phyloP scores from a whole-genome alignment of 768 basidiomycete species.

The Tulasnella sp. region DNA sequence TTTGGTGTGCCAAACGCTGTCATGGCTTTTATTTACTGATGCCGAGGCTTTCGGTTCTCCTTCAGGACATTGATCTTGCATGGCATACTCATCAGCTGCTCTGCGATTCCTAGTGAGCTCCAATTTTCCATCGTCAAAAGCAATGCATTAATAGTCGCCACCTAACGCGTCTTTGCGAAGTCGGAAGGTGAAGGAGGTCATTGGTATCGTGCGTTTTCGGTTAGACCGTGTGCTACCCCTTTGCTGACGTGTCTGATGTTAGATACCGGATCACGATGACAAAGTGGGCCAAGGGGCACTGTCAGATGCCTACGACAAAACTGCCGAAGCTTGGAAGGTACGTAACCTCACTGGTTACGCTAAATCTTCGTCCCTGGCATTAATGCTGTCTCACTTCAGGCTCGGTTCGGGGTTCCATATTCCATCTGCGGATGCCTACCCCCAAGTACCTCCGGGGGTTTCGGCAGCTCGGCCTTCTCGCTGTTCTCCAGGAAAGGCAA shows the following conservation, averaged over 20 bases:
- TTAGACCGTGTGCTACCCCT: too few relatives aligned
- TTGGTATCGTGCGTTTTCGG: neutral
- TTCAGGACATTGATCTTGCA: conserved; percentile 28
- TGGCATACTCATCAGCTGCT: conserved; percentile 31
- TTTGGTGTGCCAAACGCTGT: neutral
- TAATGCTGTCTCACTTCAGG: conserved; percentile 29
- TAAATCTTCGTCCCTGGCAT: neutral
- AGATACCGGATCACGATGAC: conserved; percentile 43
- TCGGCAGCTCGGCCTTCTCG: neutral
- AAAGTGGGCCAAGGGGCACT: conserved; percentile 48
- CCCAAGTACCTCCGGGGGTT: conserved; percentile 11
- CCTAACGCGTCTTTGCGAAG: too few relatives aligned
- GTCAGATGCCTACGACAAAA: conserved; percentile 47
- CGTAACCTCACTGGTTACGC: neutral
- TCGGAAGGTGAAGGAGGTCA: neutral
- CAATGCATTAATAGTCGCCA: too few relatives aligned
- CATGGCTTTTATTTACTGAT: too few relatives aligned
- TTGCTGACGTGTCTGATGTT: neutral
- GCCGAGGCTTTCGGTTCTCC: neutral
- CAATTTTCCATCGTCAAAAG: conserved; percentile 17
- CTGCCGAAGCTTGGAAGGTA: conserved; percentile 49
- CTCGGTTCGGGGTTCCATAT: conserved; percentile 52
- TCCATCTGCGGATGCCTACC: conserved; percentile 58
- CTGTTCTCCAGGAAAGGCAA: conserved; percentile 22
- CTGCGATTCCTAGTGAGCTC: conserved; percentile 48